phyloP scores from a whole-genome alignment of 495 filamentous ascomycete genomes.

The Trichoderma gamsii region DNA sequence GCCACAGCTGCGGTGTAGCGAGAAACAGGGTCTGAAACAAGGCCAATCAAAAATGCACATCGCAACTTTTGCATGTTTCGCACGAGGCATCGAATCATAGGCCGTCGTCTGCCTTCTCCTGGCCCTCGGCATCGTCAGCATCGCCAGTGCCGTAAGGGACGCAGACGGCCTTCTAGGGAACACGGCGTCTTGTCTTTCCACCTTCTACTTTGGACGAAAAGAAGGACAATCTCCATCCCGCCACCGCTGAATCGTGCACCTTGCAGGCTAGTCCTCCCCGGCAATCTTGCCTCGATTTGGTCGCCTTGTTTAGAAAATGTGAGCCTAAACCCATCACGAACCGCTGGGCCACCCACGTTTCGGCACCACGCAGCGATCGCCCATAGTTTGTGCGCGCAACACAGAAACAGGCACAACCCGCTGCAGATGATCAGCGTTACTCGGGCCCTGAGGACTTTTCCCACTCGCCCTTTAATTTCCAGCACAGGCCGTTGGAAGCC shows the following conservation, averaged over 20 bases:
- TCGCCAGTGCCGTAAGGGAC: too few species aligned
- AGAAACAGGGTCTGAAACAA: background rate
- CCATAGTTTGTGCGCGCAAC: background rate
- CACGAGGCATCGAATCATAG: too few species aligned
- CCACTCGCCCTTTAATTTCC: conserved; percentile 7
- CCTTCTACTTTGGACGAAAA: background rate
- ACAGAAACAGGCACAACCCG: background rate
- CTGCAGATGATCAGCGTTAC: conserved; percentile 6
- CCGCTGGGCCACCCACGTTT: background rate
- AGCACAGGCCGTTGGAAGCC: background rate
- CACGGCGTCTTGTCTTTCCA: background rate
- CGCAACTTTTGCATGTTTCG: too few species aligned
- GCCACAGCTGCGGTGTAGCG: background rate
- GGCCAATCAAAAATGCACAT: background rate
- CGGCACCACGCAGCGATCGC: conserved; percentile 2
- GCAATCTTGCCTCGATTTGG: background rate
- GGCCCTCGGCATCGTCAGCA: too few species aligned
- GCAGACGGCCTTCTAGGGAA: too few species aligned
- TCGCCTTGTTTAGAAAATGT: background rate
- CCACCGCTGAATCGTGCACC: background rate
- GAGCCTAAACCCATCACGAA: conserved; percentile 7
- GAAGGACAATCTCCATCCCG: background rate
- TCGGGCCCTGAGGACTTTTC: background rate
- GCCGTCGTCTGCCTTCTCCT: background rate
- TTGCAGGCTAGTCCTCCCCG: background rate